Base-by-base conservation (phyloP, 305 asterid genomes). In the Caryopteris hybrid region DNA sequence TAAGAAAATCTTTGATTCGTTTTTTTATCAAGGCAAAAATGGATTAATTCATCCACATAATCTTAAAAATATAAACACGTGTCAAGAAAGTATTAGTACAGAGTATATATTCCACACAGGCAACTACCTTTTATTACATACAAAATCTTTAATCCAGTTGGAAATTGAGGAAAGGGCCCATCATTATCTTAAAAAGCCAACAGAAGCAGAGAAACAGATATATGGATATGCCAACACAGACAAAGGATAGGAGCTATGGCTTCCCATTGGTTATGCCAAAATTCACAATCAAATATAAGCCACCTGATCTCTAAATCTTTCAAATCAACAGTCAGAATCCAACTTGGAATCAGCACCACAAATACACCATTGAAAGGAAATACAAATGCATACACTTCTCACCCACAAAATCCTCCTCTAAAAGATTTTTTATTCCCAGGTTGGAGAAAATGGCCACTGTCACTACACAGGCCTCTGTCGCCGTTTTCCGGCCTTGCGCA, bases 401-500 rank as follows among this genome's bases (percentile, higher is more conserved):
- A n/a, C n/a, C 76, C 74, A 65, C 58, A 27, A 64, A 81, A 62
- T 36, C 63, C 62, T n/a, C 12, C 8, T 16, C 27, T 22, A 12
- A 8, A 61, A 22, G 2, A 17, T n/a, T 55, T 48, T 50, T 61
- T 10, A 45, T 14, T 45, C 47, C 10, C 60, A 39, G 61, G 38
- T 69, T 18, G 66, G 48, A 66, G 61, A 64, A 66, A 25, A 88
- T 90, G 95, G 94, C 95, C 69, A 60, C 95, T 0, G 88, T 83
- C 58, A 83, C 86, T 23, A 73, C 92, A 22, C 90, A 86, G 61
- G 86, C 96, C 48, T 84, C 93, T 11, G 79, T 76, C 21, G 84
- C 91, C 41, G 77, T 68, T 70, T 84, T 84, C 84, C 83, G 83
- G 78, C 93, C 95, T 8, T 76, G 84, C 36, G 70, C 83, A n/a